phyloP scores from a whole-genome alignment of 345 rosid genomes.

The Iberis pinnata region DNA sequence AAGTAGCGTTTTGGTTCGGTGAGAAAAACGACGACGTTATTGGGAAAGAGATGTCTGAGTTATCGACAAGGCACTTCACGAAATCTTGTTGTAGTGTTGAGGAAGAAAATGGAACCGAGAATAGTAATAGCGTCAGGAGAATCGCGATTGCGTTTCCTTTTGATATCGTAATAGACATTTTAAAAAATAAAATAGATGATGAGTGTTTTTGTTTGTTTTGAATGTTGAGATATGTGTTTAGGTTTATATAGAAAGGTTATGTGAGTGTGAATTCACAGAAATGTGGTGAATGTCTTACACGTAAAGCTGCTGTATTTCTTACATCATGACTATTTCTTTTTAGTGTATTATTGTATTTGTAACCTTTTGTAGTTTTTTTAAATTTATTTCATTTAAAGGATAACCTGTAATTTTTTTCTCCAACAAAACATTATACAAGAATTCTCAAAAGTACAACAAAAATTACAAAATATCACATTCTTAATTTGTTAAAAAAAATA shows the following conservation, averaged over 20 bases:
- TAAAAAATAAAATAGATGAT: neutral
- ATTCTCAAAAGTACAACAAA: too few relatives aligned
- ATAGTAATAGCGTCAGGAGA: slow-evolving; percentile 17
- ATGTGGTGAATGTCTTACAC: slow-evolving; percentile 17
- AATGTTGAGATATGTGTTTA: slow-evolving; percentile 24
- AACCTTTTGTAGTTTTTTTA: too few relatives aligned
- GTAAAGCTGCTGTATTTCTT: slow-evolving; percentile 27
- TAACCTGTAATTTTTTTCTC: too few relatives aligned
- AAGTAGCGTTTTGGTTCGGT: slow-evolving; percentile 35
- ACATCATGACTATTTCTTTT: slow-evolving; percentile 18
- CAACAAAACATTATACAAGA: too few relatives aligned
- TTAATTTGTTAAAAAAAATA: too few relatives aligned
- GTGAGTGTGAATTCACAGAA: slow-evolving; percentile 4
- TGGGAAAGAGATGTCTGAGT: slow-evolving; percentile 37
- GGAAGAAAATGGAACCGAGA: slow-evolving; percentile 14
- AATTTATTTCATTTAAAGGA: too few relatives aligned
- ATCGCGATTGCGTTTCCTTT: slow-evolving; percentile 12
- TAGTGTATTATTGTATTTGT: too few relatives aligned
- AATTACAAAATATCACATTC: too few relatives aligned
- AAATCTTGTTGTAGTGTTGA: slow-evolving; percentile 40
- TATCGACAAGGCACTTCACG: slow-evolving; percentile 35
- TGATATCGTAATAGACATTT: slow-evolving; percentile 22
- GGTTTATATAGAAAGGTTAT: slow-evolving; percentile 24
- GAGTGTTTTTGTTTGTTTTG: slow-evolving; percentile 17
- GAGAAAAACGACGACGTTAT: slow-evolving; percentile 34